These are phyloP conservation scores for Pseudozyma flocculosa DNA, from an alignment of 1,284 basidiomycete species.

Conservation along the genomic window DNA sequence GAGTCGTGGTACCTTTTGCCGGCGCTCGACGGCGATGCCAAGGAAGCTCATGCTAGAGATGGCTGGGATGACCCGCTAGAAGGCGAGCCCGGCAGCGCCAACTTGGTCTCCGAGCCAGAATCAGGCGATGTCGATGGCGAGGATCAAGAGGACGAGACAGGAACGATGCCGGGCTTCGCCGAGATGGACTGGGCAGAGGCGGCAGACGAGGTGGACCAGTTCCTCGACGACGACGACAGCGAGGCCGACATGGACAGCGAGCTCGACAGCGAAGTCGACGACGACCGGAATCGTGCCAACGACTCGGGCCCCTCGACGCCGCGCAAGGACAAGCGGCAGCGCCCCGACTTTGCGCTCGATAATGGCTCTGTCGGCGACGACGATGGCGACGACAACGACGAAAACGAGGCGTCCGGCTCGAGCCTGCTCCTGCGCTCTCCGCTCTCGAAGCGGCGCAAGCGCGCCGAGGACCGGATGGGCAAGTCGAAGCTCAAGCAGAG, in stretches of 20 bases:
- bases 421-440: slow-evolving; percentile 10
- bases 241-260: slow-evolving; percentile 12
- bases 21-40: slow-evolving; percentile 2
- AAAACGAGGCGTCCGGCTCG: slow-evolving; percentile 24
- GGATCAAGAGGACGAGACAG: background rate
- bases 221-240: slow-evolving; percentile 60
- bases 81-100: background rate
- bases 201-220: slow-evolving; percentile 82
- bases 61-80: background rate
- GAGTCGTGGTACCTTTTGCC: slow-evolving; percentile 68
- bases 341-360: background rate
- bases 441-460: slow-evolving; percentile 21
- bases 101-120: background rate
- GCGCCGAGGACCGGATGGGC: slow-evolving; percentile 19
- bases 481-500: slow-evolving; percentile 25
- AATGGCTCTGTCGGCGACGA: background rate
- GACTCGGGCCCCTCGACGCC: slow-evolving; percentile 7
- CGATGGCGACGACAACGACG: slow-evolving; percentile 41
- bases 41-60: background rate
- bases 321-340: slow-evolving; percentile 32
- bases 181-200: slow-evolving; percentile 69
- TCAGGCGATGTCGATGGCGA: background rate
- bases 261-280: slow-evolving; percentile 3
- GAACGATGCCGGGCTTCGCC: slow-evolving; percentile 19
- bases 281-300: slow-evolving; percentile 4